Conservation (phyloP, 2,329 filamentous ascomycete species). For the Alternaria gaisen region DNA sequence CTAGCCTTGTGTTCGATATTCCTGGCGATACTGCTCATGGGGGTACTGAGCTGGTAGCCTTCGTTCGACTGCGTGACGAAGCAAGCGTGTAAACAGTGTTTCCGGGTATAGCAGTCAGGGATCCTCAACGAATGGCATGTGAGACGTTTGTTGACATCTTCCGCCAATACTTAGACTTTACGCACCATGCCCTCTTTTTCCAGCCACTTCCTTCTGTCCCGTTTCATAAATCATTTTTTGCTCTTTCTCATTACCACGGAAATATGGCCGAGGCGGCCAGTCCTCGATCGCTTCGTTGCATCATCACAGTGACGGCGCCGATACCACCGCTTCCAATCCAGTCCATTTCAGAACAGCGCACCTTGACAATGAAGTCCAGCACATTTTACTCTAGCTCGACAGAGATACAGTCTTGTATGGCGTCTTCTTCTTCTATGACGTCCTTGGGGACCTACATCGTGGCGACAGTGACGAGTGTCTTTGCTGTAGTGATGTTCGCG, state of each 20-base stretch:
- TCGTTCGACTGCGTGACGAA: not conserved
- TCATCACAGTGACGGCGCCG: not conserved
- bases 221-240: not conserved
- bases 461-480: not conserved
- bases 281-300: not conserved
- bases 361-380: not conserved
- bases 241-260: too few relatives aligned
- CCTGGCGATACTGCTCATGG: not conserved
- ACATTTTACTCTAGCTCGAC: not conserved
- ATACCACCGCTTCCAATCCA: not conserved
- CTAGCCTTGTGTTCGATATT: not conserved
- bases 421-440: not conserved
- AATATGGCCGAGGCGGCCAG: not conserved
- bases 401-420: not conserved
- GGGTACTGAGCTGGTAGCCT: not conserved
- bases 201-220: not conserved
- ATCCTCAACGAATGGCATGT: too few relatives aligned
- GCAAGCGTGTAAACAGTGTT: not conserved
- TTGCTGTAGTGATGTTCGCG: not conserved
- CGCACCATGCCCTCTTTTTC: not conserved
- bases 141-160: too few relatives aligned
- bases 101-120: not conserved
- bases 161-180: too few relatives aligned
- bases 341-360: not conserved
- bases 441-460: not conserved